Base-by-base conservation (phyloP, 495 filamentous ascomycete genomes). In the Talaromyces liani region DNA sequence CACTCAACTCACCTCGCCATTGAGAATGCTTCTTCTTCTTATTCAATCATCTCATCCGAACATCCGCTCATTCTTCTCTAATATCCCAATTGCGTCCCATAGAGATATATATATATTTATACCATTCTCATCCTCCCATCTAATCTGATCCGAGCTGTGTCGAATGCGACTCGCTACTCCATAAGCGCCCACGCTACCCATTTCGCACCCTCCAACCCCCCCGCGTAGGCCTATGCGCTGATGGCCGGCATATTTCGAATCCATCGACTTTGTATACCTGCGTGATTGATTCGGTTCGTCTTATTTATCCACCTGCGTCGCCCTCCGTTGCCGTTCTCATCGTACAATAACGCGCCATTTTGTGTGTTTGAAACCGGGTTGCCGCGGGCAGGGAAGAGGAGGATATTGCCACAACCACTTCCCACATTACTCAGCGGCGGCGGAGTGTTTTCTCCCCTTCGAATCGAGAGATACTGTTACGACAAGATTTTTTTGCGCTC, bases 401-500 rank as follows among this genome's bases (percentile, higher is more conserved):
- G 53, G 10, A 14, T 27, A 27, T 56, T 56, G 53, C 53, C 53
- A 56, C 53, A 56, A 56, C 20, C 51, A 55, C 25, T 14, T 55
- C 51, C 25, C 25, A 55, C 27, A 56, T 56, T 56, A 56, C 27
- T 56, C 53, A 56, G 53, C 53, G 22, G 16, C 53, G 53, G 53
- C 53, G 45, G 4, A 49, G 45, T 45, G 39, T 18, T 9, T 49
- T 49, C n/a, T 20, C 45, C 3, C 5, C 2, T 12, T 9, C 31
- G 27, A 36, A 20, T 49, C 45, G 16, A 49, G 18, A 9, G 45
- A 49, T 1, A 20, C 45, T 18, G n/a, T 49, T 16, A 9, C 16
- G 1, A 16, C 4, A 41, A 4, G 4, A 41, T 16, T 16, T 4
- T 16, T 20, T 20, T 49, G n/a, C n/a, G 41, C n/a, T 8, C 4